Conservation (phyloP, 208 protist genomes). For the Trypanosomatidae sp. region DNA sequence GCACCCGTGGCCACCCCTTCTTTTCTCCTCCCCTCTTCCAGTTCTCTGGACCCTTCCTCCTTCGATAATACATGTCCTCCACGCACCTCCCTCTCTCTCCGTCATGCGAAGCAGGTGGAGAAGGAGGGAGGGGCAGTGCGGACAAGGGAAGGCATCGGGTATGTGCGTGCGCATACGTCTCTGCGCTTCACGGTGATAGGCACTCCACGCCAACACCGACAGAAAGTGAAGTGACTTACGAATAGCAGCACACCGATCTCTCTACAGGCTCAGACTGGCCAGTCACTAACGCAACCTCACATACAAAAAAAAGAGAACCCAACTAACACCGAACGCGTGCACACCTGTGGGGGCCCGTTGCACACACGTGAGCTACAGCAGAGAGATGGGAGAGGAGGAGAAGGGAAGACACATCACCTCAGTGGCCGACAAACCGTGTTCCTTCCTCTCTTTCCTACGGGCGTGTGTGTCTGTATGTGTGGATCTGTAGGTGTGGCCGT, state of each 20-base stretch:
- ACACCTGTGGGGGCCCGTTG: neutral
- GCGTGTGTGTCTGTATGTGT: slow-evolving; percentile 1
- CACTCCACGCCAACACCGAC: neutral
- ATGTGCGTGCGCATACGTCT: neutral
- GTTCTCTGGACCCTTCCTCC: neutral
- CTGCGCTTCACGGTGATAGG: neutral
- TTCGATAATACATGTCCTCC: neutral
- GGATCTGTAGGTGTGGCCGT: neutral
- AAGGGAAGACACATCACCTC: neutral
- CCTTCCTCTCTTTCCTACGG: neutral
- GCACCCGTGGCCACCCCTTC: neutral
- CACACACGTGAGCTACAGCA: too few relatives aligned
- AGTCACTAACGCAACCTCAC: neutral
- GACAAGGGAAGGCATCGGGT: too few relatives aligned
- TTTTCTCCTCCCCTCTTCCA: neutral
- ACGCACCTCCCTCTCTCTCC: neutral
- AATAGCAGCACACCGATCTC: neutral
- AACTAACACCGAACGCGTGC: neutral
- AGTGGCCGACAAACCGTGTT: neutral
- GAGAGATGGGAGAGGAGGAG: neutral
- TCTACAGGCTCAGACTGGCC: neutral
- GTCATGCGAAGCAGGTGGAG: neutral
- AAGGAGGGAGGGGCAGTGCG: too few relatives aligned
- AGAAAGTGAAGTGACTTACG: neutral
- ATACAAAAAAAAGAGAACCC: neutral